Conservation (phyloP, 768 basidiomycete species). For the Boletus sp. region DNA sequence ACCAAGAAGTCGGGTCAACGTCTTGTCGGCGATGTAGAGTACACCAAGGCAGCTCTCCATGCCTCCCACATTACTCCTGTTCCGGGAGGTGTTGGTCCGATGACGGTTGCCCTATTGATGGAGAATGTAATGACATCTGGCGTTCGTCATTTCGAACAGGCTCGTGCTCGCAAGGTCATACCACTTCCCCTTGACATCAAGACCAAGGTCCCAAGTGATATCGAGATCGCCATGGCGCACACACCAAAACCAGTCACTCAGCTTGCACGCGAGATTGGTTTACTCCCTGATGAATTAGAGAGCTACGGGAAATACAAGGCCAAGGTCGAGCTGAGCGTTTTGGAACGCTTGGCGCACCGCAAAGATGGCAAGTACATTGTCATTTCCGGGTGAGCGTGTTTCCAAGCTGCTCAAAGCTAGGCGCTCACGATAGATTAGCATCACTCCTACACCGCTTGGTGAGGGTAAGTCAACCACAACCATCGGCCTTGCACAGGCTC, state of each 20-base stretch:
- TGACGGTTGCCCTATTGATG: conserved; percentile 99
- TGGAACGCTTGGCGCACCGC: conserved; percentile 81
- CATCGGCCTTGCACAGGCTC: conserved; percentile 93
- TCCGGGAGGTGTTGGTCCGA: conserved; percentile 98
- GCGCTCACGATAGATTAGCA: conserved; percentile 42
- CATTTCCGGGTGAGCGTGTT: conserved; percentile 71
- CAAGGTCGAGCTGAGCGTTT: conserved; percentile 88
- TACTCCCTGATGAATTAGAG: conserved; percentile 85
- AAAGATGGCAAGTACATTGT: conserved; percentile 96
- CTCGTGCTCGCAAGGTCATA: conserved; percentile 63
- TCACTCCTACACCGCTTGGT: conserved; percentile 94
- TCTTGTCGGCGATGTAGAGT: conserved; percentile 95
- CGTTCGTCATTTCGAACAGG: conserved; percentile 72
- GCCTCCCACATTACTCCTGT: conserved; percentile 96
- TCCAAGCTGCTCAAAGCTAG: neutral
- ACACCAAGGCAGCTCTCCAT: conserved; percentile 64
- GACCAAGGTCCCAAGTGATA: conserved; percentile 91
- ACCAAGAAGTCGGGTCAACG: conserved; percentile 95
- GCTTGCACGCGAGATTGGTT: conserved; percentile 85
- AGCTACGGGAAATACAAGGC: conserved; percentile 96
- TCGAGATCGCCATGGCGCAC: conserved; percentile 94
- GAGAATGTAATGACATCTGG: conserved; percentile 87
- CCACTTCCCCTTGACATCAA: conserved; percentile 79
- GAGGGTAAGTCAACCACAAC: conserved; percentile 99
- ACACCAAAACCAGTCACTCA: conserved; percentile 85